Base-by-base conservation (phyloP, 2,329 filamentous ascomycete species). In the Aspergillus unguis region DNA sequence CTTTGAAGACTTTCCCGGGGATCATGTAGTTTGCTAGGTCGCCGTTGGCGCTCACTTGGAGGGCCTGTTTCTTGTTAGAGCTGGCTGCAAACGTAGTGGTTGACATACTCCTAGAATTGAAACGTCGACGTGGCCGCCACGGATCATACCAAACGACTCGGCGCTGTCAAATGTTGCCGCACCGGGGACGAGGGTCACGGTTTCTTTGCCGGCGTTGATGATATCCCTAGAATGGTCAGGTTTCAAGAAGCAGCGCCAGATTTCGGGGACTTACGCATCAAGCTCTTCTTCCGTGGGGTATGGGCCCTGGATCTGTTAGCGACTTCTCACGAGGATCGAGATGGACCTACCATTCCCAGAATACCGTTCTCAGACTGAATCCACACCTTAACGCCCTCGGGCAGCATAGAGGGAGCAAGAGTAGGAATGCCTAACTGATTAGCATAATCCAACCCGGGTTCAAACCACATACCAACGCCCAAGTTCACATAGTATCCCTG, bases 21-120 rank as follows among this genome's bases (percentile, higher is more conserved):
- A 95, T 87, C 86, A 94, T 94, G 78, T 90, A 95, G 73, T 94
- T 94, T 42, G 90, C 90, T 48, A 95, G 73, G 66, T 95, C 90
- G 27, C 90, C 90, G 2, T 81, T 78, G 0, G 88, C 88, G 58
- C 84, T 86, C 25, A 94, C 89, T 74, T 95, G 88, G 59, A 92
- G 83, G 2, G 89, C 86, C 49, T 62, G 44, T 51, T 9, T 45
- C 4, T 32, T 28, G 35, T 41, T n/a, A 46, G 17, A 27, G n/a
- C 5, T 7, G 4, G n/a, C 32, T 9, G 28, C 36, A 23, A 33
- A 44, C 9, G 17, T 26, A 25, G n/a, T 17, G 1, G 68, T 73
- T 55, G 62, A 76, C 17, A 17, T 17, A 17, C 81, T 3, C 90
- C 90, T 0, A 95, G 80, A 64, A 95, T 90, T 0, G 87, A 90